Conservation (phyloP, 768 basidiomycete genomes). For the Lactifluus volemus region DNA sequence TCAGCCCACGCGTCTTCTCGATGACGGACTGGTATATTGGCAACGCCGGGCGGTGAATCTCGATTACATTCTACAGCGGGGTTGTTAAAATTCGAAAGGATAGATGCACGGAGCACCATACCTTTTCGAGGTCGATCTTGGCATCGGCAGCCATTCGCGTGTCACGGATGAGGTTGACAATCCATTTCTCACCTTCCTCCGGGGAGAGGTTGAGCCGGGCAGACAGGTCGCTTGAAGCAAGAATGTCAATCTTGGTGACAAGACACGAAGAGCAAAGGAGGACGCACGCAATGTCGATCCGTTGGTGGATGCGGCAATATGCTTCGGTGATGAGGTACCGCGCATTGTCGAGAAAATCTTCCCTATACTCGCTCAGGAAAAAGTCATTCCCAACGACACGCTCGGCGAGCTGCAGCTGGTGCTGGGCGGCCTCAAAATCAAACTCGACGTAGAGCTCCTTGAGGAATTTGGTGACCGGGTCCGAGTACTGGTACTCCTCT, state of each 20-base stretch:
- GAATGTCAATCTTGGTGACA: not conserved
- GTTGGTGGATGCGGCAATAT: conserved; percentile 94
- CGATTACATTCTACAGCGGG: conserved; percentile 78
- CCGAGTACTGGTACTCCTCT: conserved; percentile 94
- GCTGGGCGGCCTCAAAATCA: conserved; percentile 92
- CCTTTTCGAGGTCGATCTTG: conserved; percentile 96
- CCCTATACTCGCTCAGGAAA: conserved; percentile 84
- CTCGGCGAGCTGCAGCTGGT: conserved; percentile 68
- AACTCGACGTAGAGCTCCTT: conserved; percentile 93
- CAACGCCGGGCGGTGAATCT: conserved; percentile 83
- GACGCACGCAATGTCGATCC: conserved; percentile 75
- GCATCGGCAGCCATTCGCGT: conserved; percentile 95
- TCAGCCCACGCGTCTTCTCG: conserved; percentile 88
- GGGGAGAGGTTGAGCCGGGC: conserved; percentile 87
- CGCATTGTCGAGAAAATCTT: conserved; percentile 95
- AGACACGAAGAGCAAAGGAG: not conserved
- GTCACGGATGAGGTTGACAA: conserved; percentile 97
- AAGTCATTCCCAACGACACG: conserved; percentile 86
- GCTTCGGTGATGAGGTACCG: conserved; percentile 94
- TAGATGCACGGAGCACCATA: conserved; percentile 25
- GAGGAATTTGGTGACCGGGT: conserved; percentile 89
- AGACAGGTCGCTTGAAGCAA: conserved; percentile 64
- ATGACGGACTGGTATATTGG: conserved; percentile 93
- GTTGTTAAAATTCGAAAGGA: conserved; percentile 12
- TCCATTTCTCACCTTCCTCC: conserved; percentile 98